Conservation (phyloP, 2,329 filamentous ascomycete genomes). For the Rhinocladiella mackenziei region DNA sequence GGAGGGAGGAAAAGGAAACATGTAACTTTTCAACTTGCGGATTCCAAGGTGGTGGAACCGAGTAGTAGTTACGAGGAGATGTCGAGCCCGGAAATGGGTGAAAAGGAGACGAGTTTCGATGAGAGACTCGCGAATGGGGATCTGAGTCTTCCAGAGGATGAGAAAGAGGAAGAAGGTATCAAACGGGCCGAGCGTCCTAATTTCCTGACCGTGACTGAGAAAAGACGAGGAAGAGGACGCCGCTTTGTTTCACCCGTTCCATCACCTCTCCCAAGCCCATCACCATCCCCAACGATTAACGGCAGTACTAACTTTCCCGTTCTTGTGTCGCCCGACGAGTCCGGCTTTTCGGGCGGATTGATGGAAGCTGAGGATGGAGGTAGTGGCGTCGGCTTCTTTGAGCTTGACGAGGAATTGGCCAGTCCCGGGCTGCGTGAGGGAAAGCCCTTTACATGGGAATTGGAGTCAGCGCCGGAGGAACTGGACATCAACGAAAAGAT, state of each 20-base stretch:
- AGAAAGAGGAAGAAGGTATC: neutral
- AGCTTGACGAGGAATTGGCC: conserved; percentile 29
- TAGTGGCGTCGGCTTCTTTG: conserved; percentile 28
- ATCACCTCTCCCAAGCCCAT: conserved; percentile 19
- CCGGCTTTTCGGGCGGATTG: conserved; percentile 17
- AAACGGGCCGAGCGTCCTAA: neutral
- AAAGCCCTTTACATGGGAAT: conserved; percentile 5
- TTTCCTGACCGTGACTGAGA: conserved; percentile 6
- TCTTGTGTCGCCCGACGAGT: conserved; percentile 12
- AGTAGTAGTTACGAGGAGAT: conserved; percentile 29
- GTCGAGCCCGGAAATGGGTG: conserved; percentile 19
- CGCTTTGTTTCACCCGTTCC: conserved; percentile 14
- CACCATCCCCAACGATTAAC: conserved; percentile 20
- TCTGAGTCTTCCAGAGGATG: neutral
- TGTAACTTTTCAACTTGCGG: conserved; percentile 29
- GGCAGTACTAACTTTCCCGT: conserved; percentile 3
- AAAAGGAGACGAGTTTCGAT: neutral
- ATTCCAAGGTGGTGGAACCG: conserved; percentile 28
- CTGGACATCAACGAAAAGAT: neutral
- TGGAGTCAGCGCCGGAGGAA: conserved; percentile 7
- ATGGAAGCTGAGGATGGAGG: conserved; percentile 15
- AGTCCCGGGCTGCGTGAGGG: conserved; percentile 22
- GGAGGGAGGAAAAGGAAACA: conserved; percentile 26
- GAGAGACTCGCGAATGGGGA: neutral
- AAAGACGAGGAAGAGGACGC: conserved; percentile 7